Percentiles rank a stretch among this genome's conserved stretches.
Evolutionary conservation across 2,329 filamentous ascomycete species (phyloP).

Genomic region (Stagonosporopsis cucurbitacearum): DNA sequence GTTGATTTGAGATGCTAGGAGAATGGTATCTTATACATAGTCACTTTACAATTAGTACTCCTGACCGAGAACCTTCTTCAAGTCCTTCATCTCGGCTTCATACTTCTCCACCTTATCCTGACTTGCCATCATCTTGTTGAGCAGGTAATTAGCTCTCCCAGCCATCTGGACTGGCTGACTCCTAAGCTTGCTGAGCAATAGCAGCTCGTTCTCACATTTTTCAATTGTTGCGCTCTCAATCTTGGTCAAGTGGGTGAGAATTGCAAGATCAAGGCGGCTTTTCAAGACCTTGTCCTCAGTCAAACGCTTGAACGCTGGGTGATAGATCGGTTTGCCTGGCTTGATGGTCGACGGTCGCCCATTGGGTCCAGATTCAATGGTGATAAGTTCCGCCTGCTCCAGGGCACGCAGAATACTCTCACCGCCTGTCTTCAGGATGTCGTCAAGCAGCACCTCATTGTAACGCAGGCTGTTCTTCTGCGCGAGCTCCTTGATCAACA

Average conservation of each 20-base stretch:
- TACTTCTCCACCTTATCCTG: conserved; percentile 77
- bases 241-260: conserved; percentile 72
- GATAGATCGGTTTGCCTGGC: conserved; percentile 85
- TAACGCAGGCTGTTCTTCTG: conserved; percentile 74
- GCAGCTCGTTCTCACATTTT: conserved; percentile 80
- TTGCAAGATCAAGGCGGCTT: conserved; percentile 71
- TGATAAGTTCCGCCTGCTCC: conserved; percentile 84
- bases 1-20: neutral
- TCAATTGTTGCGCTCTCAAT: conserved; percentile 76
- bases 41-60: conserved; percentile 32
- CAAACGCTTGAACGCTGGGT: conserved; percentile 78
- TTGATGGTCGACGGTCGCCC: conserved; percentile 80
- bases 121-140: conserved; percentile 74
- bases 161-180: conserved; percentile 72
- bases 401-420: conserved; percentile 80
- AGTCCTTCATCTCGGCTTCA: conserved; percentile 71
- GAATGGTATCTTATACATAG: conserved; percentile 10
- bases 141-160: conserved; percentile 72
- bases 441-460: conserved; percentile 81
- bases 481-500: conserved; percentile 79
- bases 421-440: conserved; percentile 74
- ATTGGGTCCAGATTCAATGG: conserved; percentile 70
- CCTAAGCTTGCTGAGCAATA: conserved; percentile 71
- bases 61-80: conserved; percentile 75
- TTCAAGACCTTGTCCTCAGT: conserved; percentile 74